Evolutionary conservation across 805 yeast genomes (phyloP).

Genomic region (Kodamaea leandrae): DNA sequence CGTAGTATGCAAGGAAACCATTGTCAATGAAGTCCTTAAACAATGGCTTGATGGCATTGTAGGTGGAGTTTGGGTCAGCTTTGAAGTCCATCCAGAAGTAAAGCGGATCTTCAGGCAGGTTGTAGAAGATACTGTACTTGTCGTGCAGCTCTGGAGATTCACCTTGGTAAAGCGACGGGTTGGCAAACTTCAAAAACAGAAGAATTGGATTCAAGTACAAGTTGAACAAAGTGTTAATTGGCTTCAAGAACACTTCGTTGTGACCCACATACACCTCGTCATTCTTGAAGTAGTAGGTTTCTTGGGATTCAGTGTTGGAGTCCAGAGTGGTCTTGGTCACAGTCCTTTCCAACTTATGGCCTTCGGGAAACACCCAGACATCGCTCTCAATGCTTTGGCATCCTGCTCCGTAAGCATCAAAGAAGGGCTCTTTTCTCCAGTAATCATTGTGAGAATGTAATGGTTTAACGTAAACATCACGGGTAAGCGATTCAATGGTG

Average conservation of each 20-base stretch:
- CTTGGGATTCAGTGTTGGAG: constrained; percentile 8
- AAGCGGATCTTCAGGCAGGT: constrained; percentile 50
- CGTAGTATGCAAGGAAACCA: constrained; percentile 51
- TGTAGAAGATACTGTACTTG: constrained; percentile 35
- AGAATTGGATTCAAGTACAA: constrained; percentile 56
- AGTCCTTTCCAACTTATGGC: constrained; percentile 30
- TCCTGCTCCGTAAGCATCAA: constrained; percentile 57
- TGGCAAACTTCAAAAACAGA: constrained; percentile 47
- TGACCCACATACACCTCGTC: constrained; percentile 62
- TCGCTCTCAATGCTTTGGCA: constrained; percentile 65
- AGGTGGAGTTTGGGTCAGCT: constrained; percentile 50
- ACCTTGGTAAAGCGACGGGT: constrained; percentile 26
- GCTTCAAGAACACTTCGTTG: constrained; percentile 44
- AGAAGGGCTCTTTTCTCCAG: constrained; percentile 56
- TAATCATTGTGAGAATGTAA: constrained; percentile 73
- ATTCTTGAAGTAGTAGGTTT: constrained; percentile 27
- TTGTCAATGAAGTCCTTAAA: constrained; percentile 47
- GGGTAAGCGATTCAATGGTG: constrained; percentile 27
- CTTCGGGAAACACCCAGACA: constrained; percentile 48
- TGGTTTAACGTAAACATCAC: constrained; percentile 40
- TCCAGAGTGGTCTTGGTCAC: constrained; percentile 21
- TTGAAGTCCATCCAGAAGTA: constrained; percentile 66
- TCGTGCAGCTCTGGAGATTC: constrained; percentile 12
- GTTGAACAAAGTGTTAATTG: constrained; percentile 44
- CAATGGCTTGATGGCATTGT: constrained; percentile 41